Percentiles rank a stretch among this genome's conserved stretches.
Evolutionary conservation across 179 eudicot species (phyloP).

Genomic region (Beta lomatogona): DNA sequence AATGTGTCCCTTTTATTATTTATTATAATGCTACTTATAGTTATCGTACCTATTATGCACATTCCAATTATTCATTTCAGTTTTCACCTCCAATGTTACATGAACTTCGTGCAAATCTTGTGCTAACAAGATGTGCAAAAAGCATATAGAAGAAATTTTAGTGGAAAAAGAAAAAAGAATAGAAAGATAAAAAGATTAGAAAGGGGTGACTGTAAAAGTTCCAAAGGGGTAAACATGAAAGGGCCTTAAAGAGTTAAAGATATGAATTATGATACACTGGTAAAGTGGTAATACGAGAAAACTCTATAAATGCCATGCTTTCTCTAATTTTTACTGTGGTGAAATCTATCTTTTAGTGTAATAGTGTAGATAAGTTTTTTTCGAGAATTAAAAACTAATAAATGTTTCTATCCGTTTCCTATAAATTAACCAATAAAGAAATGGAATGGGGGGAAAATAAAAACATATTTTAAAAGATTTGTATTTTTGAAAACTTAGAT

Average conservation of each 20-base stretch:
- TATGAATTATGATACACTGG: no score
- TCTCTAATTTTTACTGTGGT: neutral
- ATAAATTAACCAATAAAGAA: no score
- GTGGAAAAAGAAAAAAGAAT: neutral
- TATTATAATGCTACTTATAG: neutral
- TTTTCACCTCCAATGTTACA: neutral
- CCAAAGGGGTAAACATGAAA: neutral
- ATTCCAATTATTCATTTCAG: neutral
- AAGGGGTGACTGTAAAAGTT: neutral
- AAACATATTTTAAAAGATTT: no score
- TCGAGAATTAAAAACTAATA: no score
- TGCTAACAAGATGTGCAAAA: neutral
- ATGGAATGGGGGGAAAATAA: no score
- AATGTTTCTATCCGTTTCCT: no score
- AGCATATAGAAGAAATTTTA: neutral
- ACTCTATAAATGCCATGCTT: neutral
- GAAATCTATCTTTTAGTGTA: neutral
- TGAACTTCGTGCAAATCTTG: conserved; percentile 11
- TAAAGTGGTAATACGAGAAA: no score
- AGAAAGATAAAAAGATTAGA: neutral
- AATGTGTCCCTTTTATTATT: conserved; percentile 11
- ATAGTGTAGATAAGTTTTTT: no score
- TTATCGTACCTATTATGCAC: neutral
- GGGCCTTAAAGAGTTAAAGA: neutral
- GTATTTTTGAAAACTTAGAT: no score